Conservation (phyloP, 177 flowering plant species). For the Vitis hybrid region DNA sequence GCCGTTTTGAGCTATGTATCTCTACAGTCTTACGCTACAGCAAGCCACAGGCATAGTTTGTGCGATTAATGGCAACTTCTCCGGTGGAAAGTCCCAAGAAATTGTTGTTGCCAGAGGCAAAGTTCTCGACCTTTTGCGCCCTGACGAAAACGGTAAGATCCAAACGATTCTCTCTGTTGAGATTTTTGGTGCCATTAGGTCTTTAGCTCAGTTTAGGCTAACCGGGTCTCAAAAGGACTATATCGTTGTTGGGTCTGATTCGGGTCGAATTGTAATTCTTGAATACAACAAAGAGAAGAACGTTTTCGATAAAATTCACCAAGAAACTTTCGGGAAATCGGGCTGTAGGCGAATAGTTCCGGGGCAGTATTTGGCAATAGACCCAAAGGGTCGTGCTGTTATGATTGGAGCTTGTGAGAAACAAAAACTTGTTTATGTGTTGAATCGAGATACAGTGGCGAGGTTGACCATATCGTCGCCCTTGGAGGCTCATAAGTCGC, state of each 20-base stretch:
- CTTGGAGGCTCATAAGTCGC: slow-evolving; percentile 91
- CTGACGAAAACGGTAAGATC: slow-evolving; percentile 92
- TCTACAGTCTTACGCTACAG: slow-evolving; percentile 91
- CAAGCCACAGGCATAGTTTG: slow-evolving; percentile 82
- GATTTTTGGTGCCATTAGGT: slow-evolving; percentile 83
- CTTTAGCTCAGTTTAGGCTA: slow-evolving; percentile 83
- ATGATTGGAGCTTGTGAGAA: slow-evolving; percentile 98
- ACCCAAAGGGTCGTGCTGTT: slow-evolving; percentile 93
- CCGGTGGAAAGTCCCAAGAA: slow-evolving; percentile 86
- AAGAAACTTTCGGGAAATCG: slow-evolving; percentile 94
- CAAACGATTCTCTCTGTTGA: slow-evolving; percentile 87
- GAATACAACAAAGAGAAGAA: slow-evolving; percentile 91
- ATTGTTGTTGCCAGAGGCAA: slow-evolving; percentile 93
- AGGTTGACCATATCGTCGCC: slow-evolving; percentile 94
- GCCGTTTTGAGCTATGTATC: slow-evolving; percentile 48
- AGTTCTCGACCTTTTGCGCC: slow-evolving; percentile 86
- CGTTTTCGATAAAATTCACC: slow-evolving; percentile 84
- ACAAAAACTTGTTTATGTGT: slow-evolving; percentile 95
- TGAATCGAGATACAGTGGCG: slow-evolving; percentile 96
- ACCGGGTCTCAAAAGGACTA: slow-evolving; percentile 95
- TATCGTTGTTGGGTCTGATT: slow-evolving; percentile 92
- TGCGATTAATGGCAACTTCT: slow-evolving; percentile 90
- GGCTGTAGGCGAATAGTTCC: slow-evolving; percentile 96
- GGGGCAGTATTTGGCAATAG: slow-evolving; percentile 88
- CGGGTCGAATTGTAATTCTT: slow-evolving; percentile 87